Base-by-base conservation (phyloP, 2,329 filamentous ascomycete genomes). In the Penicillium vulpinum region DNA sequence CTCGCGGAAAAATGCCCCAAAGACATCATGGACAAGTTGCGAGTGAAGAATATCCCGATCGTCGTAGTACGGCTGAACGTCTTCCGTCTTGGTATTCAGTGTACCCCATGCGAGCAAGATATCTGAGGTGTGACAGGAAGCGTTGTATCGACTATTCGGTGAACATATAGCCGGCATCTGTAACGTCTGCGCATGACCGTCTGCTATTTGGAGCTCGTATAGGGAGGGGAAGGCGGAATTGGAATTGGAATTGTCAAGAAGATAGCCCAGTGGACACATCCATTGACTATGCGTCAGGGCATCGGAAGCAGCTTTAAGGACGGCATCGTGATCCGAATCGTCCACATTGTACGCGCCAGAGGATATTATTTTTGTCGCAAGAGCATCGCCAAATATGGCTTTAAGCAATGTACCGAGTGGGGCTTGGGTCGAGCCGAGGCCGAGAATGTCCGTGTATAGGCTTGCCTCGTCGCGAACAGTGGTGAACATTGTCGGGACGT, bases 401-500 rank as follows among this genome's bases (percentile, higher is more conserved):
- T 56, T 49, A 13, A 64, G 54, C 10, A 70, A 45, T 5, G 40
- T n/a, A 51, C 63, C 47, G 18, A 68, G 54, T 5, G 48, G 54
- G 3, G 40, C 2, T 21, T 61, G 44, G 4, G 45, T 39, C 11
- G 60, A 46, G 6, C 55, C 60, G 0, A 61, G 57, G 6, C 55
- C 60, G 0, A 61, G 57, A 24, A 65, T 6, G 22, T 22, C 51
- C 5, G 66, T 48, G 36, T 57, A 69, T 39, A 66, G 48, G 39
- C 44, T 59, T 8, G 67, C 62, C 60, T 70, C 68, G 43, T 69
- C 63, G 9, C 57, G 56, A 47, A 69, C 63, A 10, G 56, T 67
- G 26, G 66, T 67, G 59, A 70, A 70, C 55, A 70, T 65, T 22
- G 62, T 65, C 2, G 68, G 68, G 16, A 70, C 68, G 15, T 56